Conservation (phyloP, 768 basidiomycete species). For the Mycena metata region DNA sequence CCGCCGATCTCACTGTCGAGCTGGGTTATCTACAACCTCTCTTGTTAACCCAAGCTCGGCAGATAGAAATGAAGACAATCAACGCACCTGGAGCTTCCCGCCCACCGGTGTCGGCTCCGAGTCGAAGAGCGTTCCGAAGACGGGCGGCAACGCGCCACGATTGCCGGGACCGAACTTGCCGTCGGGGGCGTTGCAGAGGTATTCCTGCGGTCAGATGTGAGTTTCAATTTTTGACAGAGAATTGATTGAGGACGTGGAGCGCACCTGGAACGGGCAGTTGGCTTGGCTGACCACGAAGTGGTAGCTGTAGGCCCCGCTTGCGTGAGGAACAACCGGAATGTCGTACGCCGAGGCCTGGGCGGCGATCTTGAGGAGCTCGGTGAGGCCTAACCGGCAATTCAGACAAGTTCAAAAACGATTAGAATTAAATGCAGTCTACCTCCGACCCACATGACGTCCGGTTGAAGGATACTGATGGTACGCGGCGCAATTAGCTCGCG, state of each 20-base stretch:
- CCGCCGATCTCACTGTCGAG: conserved; percentile 31
- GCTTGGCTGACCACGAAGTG: conserved; percentile 59
- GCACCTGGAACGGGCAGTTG: conserved; percentile 44
- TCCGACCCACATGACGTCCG: conserved; percentile 50
- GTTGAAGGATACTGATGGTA: conserved; percentile 47
- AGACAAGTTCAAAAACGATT: not conserved
- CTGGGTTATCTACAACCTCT: conserved; percentile 34
- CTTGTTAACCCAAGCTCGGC: no score
- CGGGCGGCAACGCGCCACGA: conserved; percentile 49
- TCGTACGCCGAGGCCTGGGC: conserved; percentile 59
- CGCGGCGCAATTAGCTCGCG: conserved; percentile 50
- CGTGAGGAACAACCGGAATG: conserved; percentile 63
- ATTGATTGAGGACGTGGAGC: no score
- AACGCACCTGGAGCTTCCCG: conserved; percentile 30
- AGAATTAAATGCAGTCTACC: conserved; percentile 18
- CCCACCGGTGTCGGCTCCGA: conserved; percentile 34
- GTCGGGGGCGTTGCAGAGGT: conserved; percentile 56
- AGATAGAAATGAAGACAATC: no score
- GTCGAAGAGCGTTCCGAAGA: conserved; percentile 43
- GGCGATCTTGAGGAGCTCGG: conserved; percentile 50
- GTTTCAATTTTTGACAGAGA: no score
- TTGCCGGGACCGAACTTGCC: conserved; percentile 46
- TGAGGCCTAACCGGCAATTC: conserved; percentile 34
- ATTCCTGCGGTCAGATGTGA: no score
- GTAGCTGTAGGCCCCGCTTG: conserved; percentile 62